Conservation (phyloP, 1,284 basidiomycete genomes). For the Sanghuangporus sanghuang region DNA sequence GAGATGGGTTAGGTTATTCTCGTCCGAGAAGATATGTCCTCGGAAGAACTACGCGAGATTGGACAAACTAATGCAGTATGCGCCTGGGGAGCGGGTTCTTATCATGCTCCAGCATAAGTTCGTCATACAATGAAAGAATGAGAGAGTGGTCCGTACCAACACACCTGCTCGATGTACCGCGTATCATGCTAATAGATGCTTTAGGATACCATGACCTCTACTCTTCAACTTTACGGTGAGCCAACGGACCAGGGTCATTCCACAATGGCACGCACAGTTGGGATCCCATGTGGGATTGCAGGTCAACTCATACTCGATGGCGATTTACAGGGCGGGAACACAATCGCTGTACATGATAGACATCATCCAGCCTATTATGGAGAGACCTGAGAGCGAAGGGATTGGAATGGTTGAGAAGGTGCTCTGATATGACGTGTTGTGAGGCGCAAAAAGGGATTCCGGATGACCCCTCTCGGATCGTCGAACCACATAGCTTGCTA, state of each 20-base stretch:
- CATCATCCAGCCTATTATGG: constrained; percentile 79
- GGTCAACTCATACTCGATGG: constrained; percentile 80
- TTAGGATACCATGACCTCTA: constrained; percentile 86
- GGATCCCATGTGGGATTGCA: constrained; percentile 92
- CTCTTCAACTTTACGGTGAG: constrained; percentile 88
- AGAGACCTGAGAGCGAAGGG: constrained; percentile 77
- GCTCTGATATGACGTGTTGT: constrained; percentile 33
- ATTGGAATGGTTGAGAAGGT: constrained; percentile 75
- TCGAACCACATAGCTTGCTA: background rate
- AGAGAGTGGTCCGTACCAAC: constrained; percentile 47
- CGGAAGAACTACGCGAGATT: constrained; percentile 77
- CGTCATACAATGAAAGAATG: constrained; percentile 81
- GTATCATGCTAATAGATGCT: constrained; percentile 6
- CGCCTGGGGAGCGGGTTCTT: constrained; percentile 87
- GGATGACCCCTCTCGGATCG: background rate
- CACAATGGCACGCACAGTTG: constrained; percentile 93
- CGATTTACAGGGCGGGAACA: constrained; percentile 76
- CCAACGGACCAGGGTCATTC: constrained; percentile 66
- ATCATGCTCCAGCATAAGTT: constrained; percentile 99
- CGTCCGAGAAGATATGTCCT: constrained; percentile 58
- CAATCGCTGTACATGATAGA: constrained; percentile 86
- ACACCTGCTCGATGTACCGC: background rate
- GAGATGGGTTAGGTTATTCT: constrained; percentile 93
- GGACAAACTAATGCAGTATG: constrained; percentile 91
- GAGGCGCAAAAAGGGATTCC: background rate